Evolutionary conservation across 1,284 basidiomycete species (phyloP), one percentile per base, ranked within the genome.

Genomic region (Ceratobasidium sp.): DNA sequence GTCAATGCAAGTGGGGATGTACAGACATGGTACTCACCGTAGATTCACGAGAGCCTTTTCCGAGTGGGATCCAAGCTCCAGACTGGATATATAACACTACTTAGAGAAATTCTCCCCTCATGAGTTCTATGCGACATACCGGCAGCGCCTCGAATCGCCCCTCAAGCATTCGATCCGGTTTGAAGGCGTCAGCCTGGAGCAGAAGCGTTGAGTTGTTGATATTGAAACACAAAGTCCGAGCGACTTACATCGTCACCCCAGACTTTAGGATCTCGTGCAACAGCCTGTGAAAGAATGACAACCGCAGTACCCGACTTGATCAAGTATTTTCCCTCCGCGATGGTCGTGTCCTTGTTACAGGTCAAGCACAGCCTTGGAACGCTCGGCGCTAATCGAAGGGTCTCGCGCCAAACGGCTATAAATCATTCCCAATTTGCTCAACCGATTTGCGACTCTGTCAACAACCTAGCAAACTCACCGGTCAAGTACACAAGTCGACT

Each of bases 131-230:
- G 1, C 33, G 33, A 54, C 66, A 15, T 23, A 75, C 74, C 6
- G 77, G 77, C 80, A 83, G 66, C 74, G 81, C 78, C 80, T 82
- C 80, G 71, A 81, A 81, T 23, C 79, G 78, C 0, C 81, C 81
- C 73, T 87, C 86, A 38, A 89, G 81, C 86, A 88, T 87, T 6
- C 89, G 85, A 80, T 89, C 89, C 1, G 87, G 87, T 42, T 82
- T 83, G 82, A 78, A 80, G 17, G 57, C 20, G 13, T 77, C 66
- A 33, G 61, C 70, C 73, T 76, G 9, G 17, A 26, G 13, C 12
- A 17, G 56, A n/a, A 33, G 33, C 15, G 17, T 17, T 28, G 9
- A 4, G n/a, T 12, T 23, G 12, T 28, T 40, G 20, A 38, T 9
- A 52, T 50, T 4, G 4, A 46, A 33, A 48, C 33, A 61, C 65